Percentiles rank a stretch among this genome's conserved stretches.
phyloP scores from a whole-genome alignment of 805 yeast genomes.

The Ogataea zsoltii region DNA sequence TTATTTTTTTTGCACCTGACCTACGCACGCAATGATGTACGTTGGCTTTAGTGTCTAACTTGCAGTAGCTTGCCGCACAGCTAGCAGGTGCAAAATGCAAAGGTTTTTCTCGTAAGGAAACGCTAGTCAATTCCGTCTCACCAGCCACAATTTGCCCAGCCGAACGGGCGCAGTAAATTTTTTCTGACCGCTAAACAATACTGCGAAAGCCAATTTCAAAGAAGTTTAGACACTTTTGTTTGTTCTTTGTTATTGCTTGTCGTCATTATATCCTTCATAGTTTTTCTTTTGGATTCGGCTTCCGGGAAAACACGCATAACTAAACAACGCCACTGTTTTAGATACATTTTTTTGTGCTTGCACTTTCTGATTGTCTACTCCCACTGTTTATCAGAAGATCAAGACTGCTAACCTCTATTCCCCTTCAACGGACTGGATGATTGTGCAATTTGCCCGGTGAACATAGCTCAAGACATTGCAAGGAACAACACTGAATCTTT shows the following conservation, averaged over 20 bases:
- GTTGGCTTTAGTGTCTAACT: no score
- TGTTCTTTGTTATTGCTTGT: neutral
- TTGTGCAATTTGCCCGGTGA: neutral
- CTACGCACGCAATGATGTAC: no score
- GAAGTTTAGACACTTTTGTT: neutral
- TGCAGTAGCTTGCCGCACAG: no score
- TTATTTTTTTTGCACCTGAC: neutral
- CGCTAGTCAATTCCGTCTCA: no score
- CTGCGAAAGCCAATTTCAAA: slow-evolving; percentile 4
- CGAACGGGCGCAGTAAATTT: neutral
- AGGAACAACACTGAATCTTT: neutral
- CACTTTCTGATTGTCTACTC: no score
- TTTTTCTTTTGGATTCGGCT: no score
- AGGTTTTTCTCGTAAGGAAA: no score
- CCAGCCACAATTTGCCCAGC: neutral
- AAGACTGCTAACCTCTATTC: neutral
- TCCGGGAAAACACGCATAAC: no score
- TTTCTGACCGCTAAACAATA: neutral
- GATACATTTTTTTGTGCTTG: no score
- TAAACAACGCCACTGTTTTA: no score
- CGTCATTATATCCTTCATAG: no score
- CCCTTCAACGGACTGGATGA: neutral
- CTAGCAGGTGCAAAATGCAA: no score
- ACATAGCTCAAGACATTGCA: neutral
- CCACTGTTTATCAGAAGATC: neutral